A percentile compares a stretch with the other conserved stretches of the same genome.
Conservation (phyloP, 805 yeast species). For the Pichia californica region DNA sequence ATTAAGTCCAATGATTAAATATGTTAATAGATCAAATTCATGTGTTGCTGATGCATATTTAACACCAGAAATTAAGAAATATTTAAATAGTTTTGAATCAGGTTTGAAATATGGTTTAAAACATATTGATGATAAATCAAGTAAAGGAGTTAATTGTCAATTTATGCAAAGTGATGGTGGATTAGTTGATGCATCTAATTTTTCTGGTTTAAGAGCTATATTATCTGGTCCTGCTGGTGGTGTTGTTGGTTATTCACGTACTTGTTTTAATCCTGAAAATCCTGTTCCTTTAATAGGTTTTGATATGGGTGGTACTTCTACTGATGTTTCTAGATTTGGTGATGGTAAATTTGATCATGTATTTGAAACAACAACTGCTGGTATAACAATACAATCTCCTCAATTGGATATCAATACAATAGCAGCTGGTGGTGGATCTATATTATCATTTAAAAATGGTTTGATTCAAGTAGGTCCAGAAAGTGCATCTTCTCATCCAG, state of each 20-base stretch:
- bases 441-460: conserved; percentile 61
- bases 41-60: conserved; percentile 77
- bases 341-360: conserved; percentile 66
- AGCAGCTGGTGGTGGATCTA: conserved; percentile 83
- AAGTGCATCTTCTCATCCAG: conserved; percentile 83
- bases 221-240: conserved; percentile 98
- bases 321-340: conserved; percentile 73
- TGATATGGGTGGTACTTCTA: conserved; percentile 90
- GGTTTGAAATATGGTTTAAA: conserved; percentile 53
- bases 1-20: conserved; percentile 73
- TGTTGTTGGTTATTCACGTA: conserved; percentile 85
- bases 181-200: conserved; percentile 71
- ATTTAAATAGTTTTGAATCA: conserved; percentile 51
- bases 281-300: conserved; percentile 67
- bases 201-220: conserved; percentile 84
- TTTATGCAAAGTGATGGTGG: conserved; percentile 99
- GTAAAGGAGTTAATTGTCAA: conserved; percentile 49
- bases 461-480: conserved; percentile 81
- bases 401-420: conserved; percentile 77
- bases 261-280: conserved; percentile 58
- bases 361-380: conserved; percentile 79
- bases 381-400: conserved; percentile 77
- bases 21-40: conserved; percentile 69
- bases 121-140: conserved; percentile 23
- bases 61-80: conserved; percentile 69